phyloP scores from a whole-genome alignment of 805 yeast species.

The Wickerhamiella shivajii region DNA sequence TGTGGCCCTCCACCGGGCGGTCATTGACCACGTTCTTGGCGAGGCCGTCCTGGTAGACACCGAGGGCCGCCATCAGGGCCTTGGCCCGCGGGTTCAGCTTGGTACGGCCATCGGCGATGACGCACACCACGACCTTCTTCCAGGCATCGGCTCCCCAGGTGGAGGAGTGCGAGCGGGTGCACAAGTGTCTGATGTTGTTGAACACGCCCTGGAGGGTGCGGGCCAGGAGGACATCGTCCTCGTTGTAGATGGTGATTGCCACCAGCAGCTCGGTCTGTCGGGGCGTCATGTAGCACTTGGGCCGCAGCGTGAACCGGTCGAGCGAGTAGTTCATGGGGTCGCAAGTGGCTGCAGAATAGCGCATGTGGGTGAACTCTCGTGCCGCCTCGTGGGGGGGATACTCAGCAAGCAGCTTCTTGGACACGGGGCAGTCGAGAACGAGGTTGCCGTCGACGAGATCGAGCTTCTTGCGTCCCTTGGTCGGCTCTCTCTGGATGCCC shows the following conservation, averaged over 20 bases:
- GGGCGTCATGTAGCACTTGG: constrained; percentile 59
- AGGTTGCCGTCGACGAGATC: constrained; percentile 58
- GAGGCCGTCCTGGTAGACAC: constrained; percentile 89
- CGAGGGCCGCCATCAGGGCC: constrained; percentile 71
- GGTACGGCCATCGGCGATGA: constrained; percentile 84
- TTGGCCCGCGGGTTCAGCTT: constrained; percentile 67
- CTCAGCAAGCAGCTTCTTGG: constrained; percentile 46
- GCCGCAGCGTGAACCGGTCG: constrained; percentile 67
- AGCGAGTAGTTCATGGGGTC: constrained; percentile 59
- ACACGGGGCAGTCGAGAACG: constrained; percentile 78
- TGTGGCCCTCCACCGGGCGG: constrained; percentile 65
- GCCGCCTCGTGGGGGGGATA: constrained; percentile 35
- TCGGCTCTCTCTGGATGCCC: constrained; percentile 15
- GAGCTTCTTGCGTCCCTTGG: constrained; percentile 31
- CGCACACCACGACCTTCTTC: constrained; percentile 82
- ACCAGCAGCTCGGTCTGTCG: constrained; percentile 75
- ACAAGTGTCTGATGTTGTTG: constrained; percentile 66
- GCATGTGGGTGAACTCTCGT: constrained; percentile 70
- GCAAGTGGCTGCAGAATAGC: constrained; percentile 89
- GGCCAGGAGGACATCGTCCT: constrained; percentile 67
- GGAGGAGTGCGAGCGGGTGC: constrained; percentile 43
- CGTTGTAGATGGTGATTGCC: constrained; percentile 83
- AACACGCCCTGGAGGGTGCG: constrained; percentile 83
- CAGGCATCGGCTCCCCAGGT: constrained; percentile 94
- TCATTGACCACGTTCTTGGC: constrained; percentile 85